Evolutionary conservation across 768 basidiomycete genomes (phyloP), one percentile per base, ranked within the genome.

Genomic region (Serendipita sp.): DNA sequence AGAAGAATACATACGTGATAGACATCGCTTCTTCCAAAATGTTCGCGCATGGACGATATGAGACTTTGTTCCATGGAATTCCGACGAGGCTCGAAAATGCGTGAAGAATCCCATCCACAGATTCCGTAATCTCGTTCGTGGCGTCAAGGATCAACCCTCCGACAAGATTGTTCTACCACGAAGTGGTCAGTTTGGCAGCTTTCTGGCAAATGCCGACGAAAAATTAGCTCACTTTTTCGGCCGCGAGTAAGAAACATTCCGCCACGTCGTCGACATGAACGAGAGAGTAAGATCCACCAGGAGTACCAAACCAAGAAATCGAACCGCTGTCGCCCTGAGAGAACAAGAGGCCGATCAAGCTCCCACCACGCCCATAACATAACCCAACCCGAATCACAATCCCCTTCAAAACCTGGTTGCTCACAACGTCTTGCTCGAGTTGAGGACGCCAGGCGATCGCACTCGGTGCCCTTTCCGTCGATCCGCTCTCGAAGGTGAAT

Each of bases 221-320:
- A 28, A 30, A 8, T 28, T 8, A 28, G 30, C 52, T 11, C 11
- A 74, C 76, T 65, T 74, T 72, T 70, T 80, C 79, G 7, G 75
- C 75, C 1, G 72, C 74, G 8, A 75, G 68, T 3, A 79, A 44
- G 64, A 76, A 80, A 44, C 78, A 58, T 60, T 78, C 79, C 2
- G 78, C 78, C 44, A 79, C 70, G 66, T 81, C 80, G 68, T 81
- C 80, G 11, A 66, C 58, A 68, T 81, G 80, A 44, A 81, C 70
- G 3, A 75, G 62, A 10, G 73, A 66, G 28, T 72, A 73, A 44
- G 77, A 70, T 0, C 71, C 72, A 1, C 74, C 76, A 0, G 74
- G 75, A 18, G 71, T 72, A n/a, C 77, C 77, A 16, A 67, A 68
- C 71, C 73, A 75, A 15, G 63, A 66, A 1, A 75, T 73, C 45